phyloP scores from a whole-genome alignment of 2,329 filamentous ascomycete genomes.

The Pyricularia pennisetigena region DNA sequence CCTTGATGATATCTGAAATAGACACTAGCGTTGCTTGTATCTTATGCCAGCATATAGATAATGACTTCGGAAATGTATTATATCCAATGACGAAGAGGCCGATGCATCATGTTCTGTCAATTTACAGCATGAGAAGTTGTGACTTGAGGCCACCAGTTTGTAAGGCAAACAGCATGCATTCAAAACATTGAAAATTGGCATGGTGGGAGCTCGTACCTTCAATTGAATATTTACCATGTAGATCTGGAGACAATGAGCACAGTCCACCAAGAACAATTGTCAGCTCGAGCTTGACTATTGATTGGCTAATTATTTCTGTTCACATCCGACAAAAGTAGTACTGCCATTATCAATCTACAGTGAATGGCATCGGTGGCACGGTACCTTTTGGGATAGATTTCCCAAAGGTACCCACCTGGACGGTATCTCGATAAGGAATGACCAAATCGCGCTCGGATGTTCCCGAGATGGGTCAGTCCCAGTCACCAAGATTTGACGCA shows the following conservation, averaged over 20 bases:
- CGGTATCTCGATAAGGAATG: too few species aligned
- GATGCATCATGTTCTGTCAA: neutral
- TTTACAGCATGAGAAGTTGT: neutral
- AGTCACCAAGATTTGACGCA: neutral
- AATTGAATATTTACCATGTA: too few species aligned
- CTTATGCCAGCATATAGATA: neutral
- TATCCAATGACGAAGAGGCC: neutral
- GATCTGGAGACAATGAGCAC: too few species aligned
- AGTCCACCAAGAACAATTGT: too few species aligned
- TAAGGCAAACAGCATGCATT: neutral
- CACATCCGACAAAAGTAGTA: too few species aligned
- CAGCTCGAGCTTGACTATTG: too few species aligned
- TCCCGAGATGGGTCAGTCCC: neutral
- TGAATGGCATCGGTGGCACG: too few species aligned
- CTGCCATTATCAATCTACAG: too few species aligned
- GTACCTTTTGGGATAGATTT: too few species aligned
- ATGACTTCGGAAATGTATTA: neutral
- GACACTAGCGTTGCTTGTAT: neutral
- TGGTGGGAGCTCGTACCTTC: too few species aligned
- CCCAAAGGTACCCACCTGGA: too few species aligned
- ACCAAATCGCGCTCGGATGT: neutral
- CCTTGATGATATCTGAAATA: neutral
- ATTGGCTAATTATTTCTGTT: too few species aligned
- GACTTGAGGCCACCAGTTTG: neutral
- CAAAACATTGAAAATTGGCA: neutral